Percentiles rank a stretch among this genome's conserved stretches.
These are phyloP conservation scores for Lotmaria passim DNA, from an alignment of 208 protist genomes.

Conservation along the genomic window DNA sequence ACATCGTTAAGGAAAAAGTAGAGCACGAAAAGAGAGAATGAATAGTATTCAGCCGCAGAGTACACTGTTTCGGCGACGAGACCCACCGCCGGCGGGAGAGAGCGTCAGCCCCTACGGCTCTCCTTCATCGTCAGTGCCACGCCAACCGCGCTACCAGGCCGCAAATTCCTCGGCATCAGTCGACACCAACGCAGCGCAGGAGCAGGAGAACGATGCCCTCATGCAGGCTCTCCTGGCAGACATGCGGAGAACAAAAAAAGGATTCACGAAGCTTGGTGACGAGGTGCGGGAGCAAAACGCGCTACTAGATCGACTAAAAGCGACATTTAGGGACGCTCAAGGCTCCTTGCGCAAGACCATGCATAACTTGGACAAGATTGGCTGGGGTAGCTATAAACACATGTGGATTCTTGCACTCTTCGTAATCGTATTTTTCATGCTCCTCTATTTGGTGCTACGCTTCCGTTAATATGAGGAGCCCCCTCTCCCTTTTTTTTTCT, in stretches of 20 bases:
- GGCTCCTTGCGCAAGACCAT: constrained; percentile 55
- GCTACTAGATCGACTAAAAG: constrained; percentile 58
- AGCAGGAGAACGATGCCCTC: constrained; percentile 78
- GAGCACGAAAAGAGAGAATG: background rate
- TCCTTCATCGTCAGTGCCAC: constrained; percentile 3
- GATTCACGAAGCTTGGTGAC: constrained; percentile 57
- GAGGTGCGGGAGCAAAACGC: constrained; percentile 79
- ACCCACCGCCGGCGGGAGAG: background rate
- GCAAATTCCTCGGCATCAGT: constrained; percentile 5
- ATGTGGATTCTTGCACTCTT: constrained; percentile 89
- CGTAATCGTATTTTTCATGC: constrained; percentile 73
- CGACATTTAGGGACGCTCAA: constrained; percentile 45
- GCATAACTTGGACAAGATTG: constrained; percentile 51
- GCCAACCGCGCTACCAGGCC: background rate
- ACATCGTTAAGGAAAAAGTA: too few relatives aligned
- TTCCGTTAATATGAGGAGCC: constrained; percentile 24
- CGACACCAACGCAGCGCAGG: constrained; percentile 26
- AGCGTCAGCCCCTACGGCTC: background rate
- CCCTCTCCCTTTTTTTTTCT: background rate
- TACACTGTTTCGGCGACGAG: constrained; percentile 62
- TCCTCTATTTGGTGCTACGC: constrained; percentile 79
- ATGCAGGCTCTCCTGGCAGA: constrained; percentile 71
- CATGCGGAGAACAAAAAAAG: constrained; percentile 52
- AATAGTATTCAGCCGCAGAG: constrained; percentile 63
- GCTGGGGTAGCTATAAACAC: constrained; percentile 53